Base-by-base conservation (phyloP, 192 early-diverging fungal species). In the Backusella australiensis region DNA sequence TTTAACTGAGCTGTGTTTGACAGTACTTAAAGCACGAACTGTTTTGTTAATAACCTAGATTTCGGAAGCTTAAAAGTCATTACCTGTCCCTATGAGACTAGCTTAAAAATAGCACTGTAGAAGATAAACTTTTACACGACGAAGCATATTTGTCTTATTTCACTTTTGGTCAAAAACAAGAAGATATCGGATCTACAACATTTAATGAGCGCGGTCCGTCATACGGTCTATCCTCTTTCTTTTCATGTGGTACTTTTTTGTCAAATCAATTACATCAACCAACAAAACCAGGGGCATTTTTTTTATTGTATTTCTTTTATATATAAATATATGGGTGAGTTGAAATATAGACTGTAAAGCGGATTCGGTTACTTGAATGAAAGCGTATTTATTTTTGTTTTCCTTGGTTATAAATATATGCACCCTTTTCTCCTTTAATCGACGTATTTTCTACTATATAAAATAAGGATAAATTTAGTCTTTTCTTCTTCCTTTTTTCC, bases 21-120 rank as follows among this genome's bases (percentile, higher is more conserved):
- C 56, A 63, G 56, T 63, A 63, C 12, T 63, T 29, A 14, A 14
- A 23, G 26, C 26, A 63, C 26, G 26, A 63, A 14, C 4, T 12
- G n/a, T 11, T 63, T 49, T 4, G 17, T n/a, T 49, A 44, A 44
- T 44, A 44, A 44, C 42, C 21, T 56, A 26, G 53, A 23, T 56
- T 56, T 63, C 56, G 56, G 56, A 63, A 63, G 56, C 56, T 63
- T 63, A 63, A 63, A 63, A 63, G 23, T 63, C 9, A 63, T 29
- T 63, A 49, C 19, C 46, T 49, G 46, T 49, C 17, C 46, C 19
- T 49, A 49, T 0, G 23, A 63, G 56, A 3, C 56, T 63, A 63
- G 11, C 26, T 11, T 26, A 29, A 63, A 63, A 63, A 63, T 63
- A 63, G 56, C 23, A 63, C 23, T 29, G 56, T 29, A 29, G 56